phyloP scores from a whole-genome alignment of 805 yeast genomes.

The Barnettozyma pratensis region DNA sequence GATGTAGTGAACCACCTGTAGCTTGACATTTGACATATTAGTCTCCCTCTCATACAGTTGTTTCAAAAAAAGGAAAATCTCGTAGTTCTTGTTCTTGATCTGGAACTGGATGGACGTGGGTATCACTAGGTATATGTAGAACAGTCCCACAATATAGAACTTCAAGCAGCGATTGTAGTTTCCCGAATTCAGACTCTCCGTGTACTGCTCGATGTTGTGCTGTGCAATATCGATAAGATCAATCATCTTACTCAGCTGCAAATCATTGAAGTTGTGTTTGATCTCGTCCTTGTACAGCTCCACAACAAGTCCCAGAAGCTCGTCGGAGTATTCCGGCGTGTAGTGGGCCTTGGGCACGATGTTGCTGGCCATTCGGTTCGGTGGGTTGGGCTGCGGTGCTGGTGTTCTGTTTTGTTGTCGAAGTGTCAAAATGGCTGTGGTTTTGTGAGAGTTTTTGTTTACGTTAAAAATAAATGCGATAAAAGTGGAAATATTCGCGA shows the following conservation, averaged over 20 bases:
- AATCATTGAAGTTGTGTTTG: constrained; percentile 25
- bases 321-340: constrained; percentile 37
- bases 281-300: constrained; percentile 31
- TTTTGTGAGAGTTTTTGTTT: too few species aligned
- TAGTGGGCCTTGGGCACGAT: constrained; percentile 14
- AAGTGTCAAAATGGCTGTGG: too few species aligned
- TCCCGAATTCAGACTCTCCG: constrained; percentile 14
- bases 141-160: constrained; percentile 33
- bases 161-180: constrained; percentile 26
- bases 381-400: neutral
- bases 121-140: constrained; percentile 31
- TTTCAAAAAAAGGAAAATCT: constrained; percentile 31
- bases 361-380: constrained; percentile 1
- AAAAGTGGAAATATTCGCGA: too few species aligned
- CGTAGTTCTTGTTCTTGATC: constrained; percentile 34
- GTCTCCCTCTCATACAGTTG: constrained; percentile 31
- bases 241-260: constrained; percentile 30
- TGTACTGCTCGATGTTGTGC: constrained; percentile 29
- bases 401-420: neutral
- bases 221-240: constrained; percentile 34
- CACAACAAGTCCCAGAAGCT: constrained; percentile 26
- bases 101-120: constrained; percentile 37
- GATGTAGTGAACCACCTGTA: constrained; percentile 30
- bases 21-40: constrained; percentile 35
- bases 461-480: too few species aligned